Percentiles rank a stretch among this genome's conserved stretches.
Evolutionary conservation across 1,139 yeast species (phyloP).

Genomic region (Pichia sp.): DNA sequence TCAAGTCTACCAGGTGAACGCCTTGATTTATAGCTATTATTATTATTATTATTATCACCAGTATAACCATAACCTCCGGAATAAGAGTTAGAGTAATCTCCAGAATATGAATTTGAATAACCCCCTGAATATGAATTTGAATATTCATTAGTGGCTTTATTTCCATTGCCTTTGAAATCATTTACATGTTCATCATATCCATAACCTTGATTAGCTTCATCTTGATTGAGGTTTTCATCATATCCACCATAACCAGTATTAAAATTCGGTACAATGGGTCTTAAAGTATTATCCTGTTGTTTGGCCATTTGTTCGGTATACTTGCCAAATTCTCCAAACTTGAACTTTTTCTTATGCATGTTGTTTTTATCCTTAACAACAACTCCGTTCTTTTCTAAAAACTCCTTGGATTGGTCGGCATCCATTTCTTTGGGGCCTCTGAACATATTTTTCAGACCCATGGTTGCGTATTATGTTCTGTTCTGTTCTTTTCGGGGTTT

Average conservation of each 20-base stretch:
- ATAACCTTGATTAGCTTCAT: conserved; percentile 10
- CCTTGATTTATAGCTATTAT: neutral
- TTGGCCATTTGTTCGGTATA: conserved; percentile 45
- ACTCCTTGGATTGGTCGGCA: conserved; percentile 48
- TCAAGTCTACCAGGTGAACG: neutral
- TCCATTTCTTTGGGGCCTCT: conserved; percentile 52
- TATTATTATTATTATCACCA: neutral
- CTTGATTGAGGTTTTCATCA: conserved; percentile 5
- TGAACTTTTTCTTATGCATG: conserved; percentile 38
- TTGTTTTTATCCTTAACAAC: conserved; percentile 36
- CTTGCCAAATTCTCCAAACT: conserved; percentile 59
- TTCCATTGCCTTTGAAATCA: conserved; percentile 5
- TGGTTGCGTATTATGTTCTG: conserved; percentile 4
- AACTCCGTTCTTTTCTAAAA: conserved; percentile 48
- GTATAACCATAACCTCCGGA: neutral
- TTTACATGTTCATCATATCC: conserved; percentile 13
- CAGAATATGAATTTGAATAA: neutral
- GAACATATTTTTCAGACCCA: conserved; percentile 44
- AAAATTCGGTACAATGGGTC: conserved; percentile 24
- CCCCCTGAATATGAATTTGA: conserved; percentile 4
- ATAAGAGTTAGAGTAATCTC: neutral
- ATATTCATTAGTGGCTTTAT: neutral
- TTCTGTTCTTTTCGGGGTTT: neutral
- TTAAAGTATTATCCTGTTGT: conserved; percentile 13
- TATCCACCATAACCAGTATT: conserved; percentile 14